Base-by-base conservation (phyloP, 1,139 yeast species). In the Diutina ranongensis region DNA sequence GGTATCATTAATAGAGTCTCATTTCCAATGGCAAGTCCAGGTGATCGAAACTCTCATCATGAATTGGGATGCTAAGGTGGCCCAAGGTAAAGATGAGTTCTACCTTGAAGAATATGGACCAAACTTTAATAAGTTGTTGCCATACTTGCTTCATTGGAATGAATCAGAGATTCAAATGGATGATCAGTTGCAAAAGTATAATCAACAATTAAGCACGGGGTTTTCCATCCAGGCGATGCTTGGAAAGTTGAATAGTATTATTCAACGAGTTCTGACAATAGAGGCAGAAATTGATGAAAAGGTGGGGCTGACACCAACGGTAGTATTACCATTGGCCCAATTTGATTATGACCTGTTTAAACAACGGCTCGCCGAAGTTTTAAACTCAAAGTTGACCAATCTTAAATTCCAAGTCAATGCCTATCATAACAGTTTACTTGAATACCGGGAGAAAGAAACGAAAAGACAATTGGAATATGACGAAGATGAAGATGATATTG, bases 391-490 rank as follows among this genome's bases (percentile, higher is more conserved):
- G 21, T 54, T 77, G 46, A 70, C 78, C 27, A 63, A 64, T 44
- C 54, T 68, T 21, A 25, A n/a, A 4, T 7, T 10, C n/a, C 21
- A 25, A 25, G n/a, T 25, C 15, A 4, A 25, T 3, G 15, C 25
- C 12, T 19, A 38, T 16, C 8, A 12, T 9, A 7, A 20, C 10
- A 10, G 2, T 9, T 49, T 78, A 2, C 58, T 62, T 1, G 52
- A 55, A 1, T 57, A 67, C 5, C 65, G 78, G 49, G 46, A 56
- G 2, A 57, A 59, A 25, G 82, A 80, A 50, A 72, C 82, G 0
- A 55, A 61, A 27, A 61, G 78, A 45, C 86, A 81, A 52, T 52
- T 63, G 4, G 55, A 60, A 13, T 62, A 74, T 36, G 92, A 83
- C 56, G 58, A 56, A 1, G 74, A 63, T 46, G 74, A 78, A 53